Conservation (phyloP, 2,329 filamentous ascomycete species). For the Arthrobotrys iridis region DNA sequence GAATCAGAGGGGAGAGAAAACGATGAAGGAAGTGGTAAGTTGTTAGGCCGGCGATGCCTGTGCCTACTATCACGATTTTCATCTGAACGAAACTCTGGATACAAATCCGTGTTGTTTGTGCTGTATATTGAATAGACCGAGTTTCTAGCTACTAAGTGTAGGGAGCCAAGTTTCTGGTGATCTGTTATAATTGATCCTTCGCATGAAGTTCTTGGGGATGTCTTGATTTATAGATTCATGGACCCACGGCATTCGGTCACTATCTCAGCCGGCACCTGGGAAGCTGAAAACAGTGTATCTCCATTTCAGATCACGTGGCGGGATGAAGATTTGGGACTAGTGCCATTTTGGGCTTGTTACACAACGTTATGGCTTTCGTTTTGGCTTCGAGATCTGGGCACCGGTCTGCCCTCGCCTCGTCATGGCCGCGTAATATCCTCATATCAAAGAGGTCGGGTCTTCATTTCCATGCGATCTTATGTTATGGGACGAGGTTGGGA, state of each 20-base stretch:
- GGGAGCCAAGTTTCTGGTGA: not conserved
- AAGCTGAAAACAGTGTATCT: constrained; percentile 19
- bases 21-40: constrained; percentile 50
- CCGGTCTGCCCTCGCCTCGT: constrained; percentile 4
- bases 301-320: not conserved
- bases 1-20: constrained; percentile 31
- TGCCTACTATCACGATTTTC: constrained; percentile 50
- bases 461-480: too few relatives aligned
- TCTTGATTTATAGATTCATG: not conserved
- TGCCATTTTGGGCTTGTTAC: constrained; percentile 16
- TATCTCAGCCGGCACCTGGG: not conserved
- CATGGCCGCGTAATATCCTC: constrained; percentile 34
- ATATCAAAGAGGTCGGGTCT: too few relatives aligned
- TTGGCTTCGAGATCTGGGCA: not conserved
- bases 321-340: not conserved
- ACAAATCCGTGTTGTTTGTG: constrained; percentile 5
- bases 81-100: not conserved
- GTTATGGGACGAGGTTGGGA: too few relatives aligned
- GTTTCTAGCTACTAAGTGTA: not conserved
- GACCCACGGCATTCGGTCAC: not conserved
- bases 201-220: not conserved
- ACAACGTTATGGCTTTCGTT: constrained; percentile 41
- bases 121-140: not conserved
- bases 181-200: not conserved
- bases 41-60: constrained; percentile 48